Evolutionary conservation across 2,329 filamentous ascomycete genomes (phyloP).

Genomic region (Neonectria magnoliae): DNA sequence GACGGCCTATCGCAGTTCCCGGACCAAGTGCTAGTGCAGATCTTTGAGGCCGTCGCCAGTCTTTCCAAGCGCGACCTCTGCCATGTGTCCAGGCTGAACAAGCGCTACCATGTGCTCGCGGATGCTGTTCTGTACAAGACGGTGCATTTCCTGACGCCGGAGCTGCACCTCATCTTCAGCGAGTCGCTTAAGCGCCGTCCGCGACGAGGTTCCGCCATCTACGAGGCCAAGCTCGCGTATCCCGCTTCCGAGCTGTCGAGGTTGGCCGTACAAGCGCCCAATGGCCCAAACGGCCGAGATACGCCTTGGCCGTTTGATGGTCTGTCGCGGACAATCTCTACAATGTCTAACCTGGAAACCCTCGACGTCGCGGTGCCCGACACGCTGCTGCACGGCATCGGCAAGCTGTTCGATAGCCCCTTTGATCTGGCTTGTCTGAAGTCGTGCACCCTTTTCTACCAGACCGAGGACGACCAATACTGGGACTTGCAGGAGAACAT

Average conservation of each 20-base stretch:
- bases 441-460: conserved; percentile 59
- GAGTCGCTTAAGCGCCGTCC: conserved; percentile 57
- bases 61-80: conserved; percentile 54
- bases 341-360: conserved; percentile 61
- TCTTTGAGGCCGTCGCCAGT: conserved; percentile 46
- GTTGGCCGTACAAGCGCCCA: conserved; percentile 51
- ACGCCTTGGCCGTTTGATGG: conserved; percentile 39
- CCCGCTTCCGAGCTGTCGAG: conserved; percentile 55
- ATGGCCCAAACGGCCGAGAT: conserved; percentile 1
- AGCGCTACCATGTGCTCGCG: conserved; percentile 54
- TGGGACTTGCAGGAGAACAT: conserved; percentile 64
- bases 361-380: conserved; percentile 58
- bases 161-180: conserved; percentile 60
- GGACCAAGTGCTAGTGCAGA: not conserved
- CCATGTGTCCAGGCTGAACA: conserved; percentile 55
- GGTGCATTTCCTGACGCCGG: conserved; percentile 57
- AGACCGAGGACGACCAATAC: conserved; percentile 54
- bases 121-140: conserved; percentile 59
- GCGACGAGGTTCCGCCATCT: conserved; percentile 58
- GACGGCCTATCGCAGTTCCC: not conserved
- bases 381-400: conserved; percentile 56
- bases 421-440: conserved; percentile 61
- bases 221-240: conserved; percentile 57
- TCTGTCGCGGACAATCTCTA: conserved; percentile 57
- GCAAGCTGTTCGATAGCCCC: conserved; percentile 60